A percentile compares a stretch with the other conserved stretches of the same genome.
Conservation (phyloP, 2,329 filamentous ascomycete genomes). For the Fusarium tjaetaba region DNA sequence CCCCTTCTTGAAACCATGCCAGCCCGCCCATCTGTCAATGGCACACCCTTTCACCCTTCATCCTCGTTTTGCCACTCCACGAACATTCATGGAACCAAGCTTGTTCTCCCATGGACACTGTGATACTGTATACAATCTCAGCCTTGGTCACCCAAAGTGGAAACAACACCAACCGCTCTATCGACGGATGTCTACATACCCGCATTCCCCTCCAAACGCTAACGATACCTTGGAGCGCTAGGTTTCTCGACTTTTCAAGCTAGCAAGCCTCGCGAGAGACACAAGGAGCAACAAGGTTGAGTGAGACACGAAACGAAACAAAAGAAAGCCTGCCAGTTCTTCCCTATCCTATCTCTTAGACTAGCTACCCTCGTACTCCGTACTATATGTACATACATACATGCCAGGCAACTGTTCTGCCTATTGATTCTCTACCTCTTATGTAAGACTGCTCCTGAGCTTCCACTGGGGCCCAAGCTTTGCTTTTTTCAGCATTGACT, state of each 20-base stretch:
- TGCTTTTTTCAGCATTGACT: slow-evolving; percentile 5
- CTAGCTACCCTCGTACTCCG: not conserved
- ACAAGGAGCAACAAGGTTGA: slow-evolving; percentile 25
- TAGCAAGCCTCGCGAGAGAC: slow-evolving; percentile 29
- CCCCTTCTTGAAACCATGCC: not conserved
- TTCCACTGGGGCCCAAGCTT: not conserved
- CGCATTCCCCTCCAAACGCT: slow-evolving; percentile 30
- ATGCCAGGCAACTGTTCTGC: not conserved
- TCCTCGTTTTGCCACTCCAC: slow-evolving; percentile 16
- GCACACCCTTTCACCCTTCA: not conserved
- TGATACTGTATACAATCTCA: slow-evolving; percentile 18
- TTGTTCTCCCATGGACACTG: slow-evolving; percentile 8
- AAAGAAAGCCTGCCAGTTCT: slow-evolving; percentile 5
- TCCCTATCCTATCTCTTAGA: not conserved
- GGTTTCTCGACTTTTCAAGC: not conserved
- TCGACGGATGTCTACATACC: slow-evolving; percentile 18
- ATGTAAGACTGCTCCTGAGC: not conserved
- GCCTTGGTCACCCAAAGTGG: slow-evolving; percentile 12
- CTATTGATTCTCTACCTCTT: not conserved
- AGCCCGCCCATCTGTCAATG: not conserved
- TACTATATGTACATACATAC: not conserved
- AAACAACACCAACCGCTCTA: slow-evolving; percentile 1
- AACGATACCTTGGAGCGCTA: not conserved
- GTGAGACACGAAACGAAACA: slow-evolving; percentile 31
- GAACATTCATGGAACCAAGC: not conserved